phyloP scores from a whole-genome alignment of 768 basidiomycete genomes.

The Hortiboletus campestris region DNA sequence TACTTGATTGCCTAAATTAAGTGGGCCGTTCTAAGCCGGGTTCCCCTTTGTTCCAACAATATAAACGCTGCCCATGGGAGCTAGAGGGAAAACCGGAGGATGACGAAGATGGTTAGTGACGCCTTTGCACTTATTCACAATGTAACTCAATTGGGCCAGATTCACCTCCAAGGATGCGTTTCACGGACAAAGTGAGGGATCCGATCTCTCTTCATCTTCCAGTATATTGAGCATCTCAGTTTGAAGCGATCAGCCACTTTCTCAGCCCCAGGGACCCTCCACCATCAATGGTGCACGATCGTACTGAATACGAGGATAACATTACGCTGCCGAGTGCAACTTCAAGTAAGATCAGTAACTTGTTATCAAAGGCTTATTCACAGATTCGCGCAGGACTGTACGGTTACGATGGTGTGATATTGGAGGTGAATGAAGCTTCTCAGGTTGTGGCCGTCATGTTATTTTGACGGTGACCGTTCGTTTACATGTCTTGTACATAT shows the following conservation, averaged over 20 bases:
- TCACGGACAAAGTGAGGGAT: constrained; percentile 60
- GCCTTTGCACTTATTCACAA: neutral
- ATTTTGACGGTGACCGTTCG: constrained; percentile 43
- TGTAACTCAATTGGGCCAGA: constrained; percentile 40
- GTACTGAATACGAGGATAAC: constrained; percentile 72
- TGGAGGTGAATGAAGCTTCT: constrained; percentile 76
- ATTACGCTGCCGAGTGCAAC: constrained; percentile 65
- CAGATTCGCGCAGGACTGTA: constrained; percentile 37
- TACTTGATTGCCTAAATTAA: neutral
- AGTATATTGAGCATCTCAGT: constrained; percentile 39
- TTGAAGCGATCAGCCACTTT: constrained; percentile 77
- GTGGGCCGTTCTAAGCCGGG: constrained; percentile 57
- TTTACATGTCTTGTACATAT: neutral
- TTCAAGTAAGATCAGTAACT: constrained; percentile 51
- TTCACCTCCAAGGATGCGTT: constrained; percentile 70
- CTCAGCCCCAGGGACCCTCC: constrained; percentile 71
- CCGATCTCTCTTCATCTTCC: neutral
- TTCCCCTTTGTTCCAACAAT: constrained; percentile 83
- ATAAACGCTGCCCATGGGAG: constrained; percentile 91
- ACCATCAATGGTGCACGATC: constrained; percentile 78
- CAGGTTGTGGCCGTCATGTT: constrained; percentile 74
- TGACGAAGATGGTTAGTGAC: constrained; percentile 68
- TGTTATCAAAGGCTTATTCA: neutral
- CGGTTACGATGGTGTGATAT: constrained; percentile 78
- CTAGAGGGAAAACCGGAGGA: constrained; percentile 78